phyloP scores from a whole-genome alignment of 176 grass and related monocot genomes.

The Zoysia japonica region DNA sequence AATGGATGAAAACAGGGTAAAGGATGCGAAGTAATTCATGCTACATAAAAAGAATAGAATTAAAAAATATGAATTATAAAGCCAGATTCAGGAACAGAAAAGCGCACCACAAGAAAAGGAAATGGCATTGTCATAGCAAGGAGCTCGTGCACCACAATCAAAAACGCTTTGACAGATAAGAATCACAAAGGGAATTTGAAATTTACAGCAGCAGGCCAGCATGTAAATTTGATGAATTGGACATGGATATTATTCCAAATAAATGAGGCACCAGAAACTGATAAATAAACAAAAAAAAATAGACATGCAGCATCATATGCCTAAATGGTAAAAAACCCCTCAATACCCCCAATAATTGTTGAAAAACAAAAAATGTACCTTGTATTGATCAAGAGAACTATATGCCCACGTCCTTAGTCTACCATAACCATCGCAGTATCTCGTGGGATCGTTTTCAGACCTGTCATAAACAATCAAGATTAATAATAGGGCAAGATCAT shows the following conservation, averaged over 20 bases:
- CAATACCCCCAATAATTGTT: not conserved
- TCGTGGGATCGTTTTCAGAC: slow-evolving; percentile 61
- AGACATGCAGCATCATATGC: not conserved
- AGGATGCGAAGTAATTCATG: slow-evolving; percentile 85
- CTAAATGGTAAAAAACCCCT: not conserved
- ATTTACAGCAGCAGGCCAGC: not conserved
- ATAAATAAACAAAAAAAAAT: not conserved
- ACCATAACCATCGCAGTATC: slow-evolving; percentile 76
- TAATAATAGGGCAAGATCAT: not conserved
- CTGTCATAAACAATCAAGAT: slow-evolving; percentile 37
- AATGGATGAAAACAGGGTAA: slow-evolving; percentile 90
- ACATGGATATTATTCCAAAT: not conserved
- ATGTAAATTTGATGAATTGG: not conserved
- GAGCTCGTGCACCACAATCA: not conserved
- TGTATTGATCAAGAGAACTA: slow-evolving; percentile 95
- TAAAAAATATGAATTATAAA: slow-evolving; percentile 21
- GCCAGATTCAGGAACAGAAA: slow-evolving; percentile 35
- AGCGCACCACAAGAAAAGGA: not conserved
- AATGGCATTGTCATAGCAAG: slow-evolving; percentile 1
- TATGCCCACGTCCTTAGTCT: slow-evolving; percentile 92
- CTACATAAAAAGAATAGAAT: slow-evolving; percentile 51
- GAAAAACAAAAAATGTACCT: slow-evolving; percentile 48
- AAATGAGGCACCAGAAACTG: not conserved
- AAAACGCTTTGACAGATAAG: not conserved
- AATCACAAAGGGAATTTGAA: slow-evolving; percentile 3